Evolutionary conservation across 202 grass and related monocot genomes (phyloP), one percentile per base, ranked within the genome.

Genomic region (Eragrostis tef): DNA sequence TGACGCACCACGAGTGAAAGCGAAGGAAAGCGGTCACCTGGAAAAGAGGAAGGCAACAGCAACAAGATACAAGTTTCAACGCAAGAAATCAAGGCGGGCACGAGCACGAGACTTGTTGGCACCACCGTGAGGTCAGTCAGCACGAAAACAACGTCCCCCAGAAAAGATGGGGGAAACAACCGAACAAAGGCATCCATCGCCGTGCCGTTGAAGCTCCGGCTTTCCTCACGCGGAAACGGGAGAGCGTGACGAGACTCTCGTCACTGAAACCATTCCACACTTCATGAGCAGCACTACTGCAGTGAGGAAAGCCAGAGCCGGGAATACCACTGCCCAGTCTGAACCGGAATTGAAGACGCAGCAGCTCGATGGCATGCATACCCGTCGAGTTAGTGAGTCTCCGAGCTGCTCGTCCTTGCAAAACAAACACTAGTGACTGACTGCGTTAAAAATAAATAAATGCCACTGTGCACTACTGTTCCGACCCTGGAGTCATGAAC

Each of bases 181-280:
- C 31, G 52, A 1, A 14, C 3, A 22, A n/a, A 49, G 54, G 53
- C 17, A 20, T 17, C 1, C 26, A 41, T 63, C 26, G 31, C 56
- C 79, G 60, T 71, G 69, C 57, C 14, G 57, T 26, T 50, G 25
- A 73, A 73, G 56, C 57, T 50, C 44, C 54, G 15, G 42, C 31
- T 29, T 10, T 43, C 15, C 56, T 73, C 43, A 50, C 26, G 79
- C 56, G 44, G 53, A 16, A 46, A 45, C 14, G 11, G 17, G 16
- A 43, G 61, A 27, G 19, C n/a, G 52, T 56, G 52, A 56, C n/a
- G 8, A 17, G 51, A 54, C 48, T 16, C 13, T 31, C 29, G 3
- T n/a, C 29, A 39, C 34, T 39, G 34, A 39, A 34, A 0, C 3
- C 34, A 73, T 0, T 0, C 19, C 52, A 47, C 22, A 29, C 25